Percentiles rank a stretch among this genome's conserved stretches.
phyloP scores from a whole-genome alignment of 192 early-diverging fungal species.

The Backusella tuberculispora region DNA sequence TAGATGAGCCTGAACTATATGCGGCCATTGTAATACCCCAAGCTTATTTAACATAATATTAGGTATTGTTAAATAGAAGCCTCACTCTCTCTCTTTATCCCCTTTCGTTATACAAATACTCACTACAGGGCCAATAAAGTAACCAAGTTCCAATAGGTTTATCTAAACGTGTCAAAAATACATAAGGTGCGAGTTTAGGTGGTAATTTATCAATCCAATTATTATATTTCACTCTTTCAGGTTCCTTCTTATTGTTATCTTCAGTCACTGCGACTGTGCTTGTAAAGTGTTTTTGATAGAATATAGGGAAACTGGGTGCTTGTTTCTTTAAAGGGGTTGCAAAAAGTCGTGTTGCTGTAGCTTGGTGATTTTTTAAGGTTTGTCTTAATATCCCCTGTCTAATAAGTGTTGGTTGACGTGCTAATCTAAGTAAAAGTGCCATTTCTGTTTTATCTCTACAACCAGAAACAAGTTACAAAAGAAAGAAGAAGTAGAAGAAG shows the following conservation, averaged over 20 bases:
- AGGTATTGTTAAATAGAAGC: background rate
- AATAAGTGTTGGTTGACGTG: background rate
- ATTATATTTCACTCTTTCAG: slow-evolving; percentile 36
- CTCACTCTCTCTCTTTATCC: slow-evolving; percentile 17
- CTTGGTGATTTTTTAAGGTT: background rate
- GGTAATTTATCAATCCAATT: slow-evolving; percentile 59
- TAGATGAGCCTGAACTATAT: slow-evolving; percentile 55
- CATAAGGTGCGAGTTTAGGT: slow-evolving; percentile 65
- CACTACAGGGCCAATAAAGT: slow-evolving; percentile 89
- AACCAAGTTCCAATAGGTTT: slow-evolving; percentile 94
- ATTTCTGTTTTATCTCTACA: background rate
- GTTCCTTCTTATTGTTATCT: background rate
- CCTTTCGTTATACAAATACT: slow-evolving; percentile 37
- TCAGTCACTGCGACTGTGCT: background rate
- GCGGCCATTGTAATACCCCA: slow-evolving; percentile 80
- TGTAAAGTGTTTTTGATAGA: slow-evolving; percentile 1
- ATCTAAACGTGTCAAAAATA: slow-evolving; percentile 79
- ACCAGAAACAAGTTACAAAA: background rate
- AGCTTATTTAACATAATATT: slow-evolving; percentile 37
- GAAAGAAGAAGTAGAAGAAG: background rate
- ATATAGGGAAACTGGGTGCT: background rate
- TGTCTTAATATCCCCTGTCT: background rate
- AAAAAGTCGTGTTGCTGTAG: background rate
- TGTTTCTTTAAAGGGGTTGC: background rate
- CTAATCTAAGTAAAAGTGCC: background rate